Evolutionary conservation across 768 basidiomycete genomes (phyloP), one percentile per base, ranked within the genome.

Genomic region (Kwoniella shandongensis): DNA sequence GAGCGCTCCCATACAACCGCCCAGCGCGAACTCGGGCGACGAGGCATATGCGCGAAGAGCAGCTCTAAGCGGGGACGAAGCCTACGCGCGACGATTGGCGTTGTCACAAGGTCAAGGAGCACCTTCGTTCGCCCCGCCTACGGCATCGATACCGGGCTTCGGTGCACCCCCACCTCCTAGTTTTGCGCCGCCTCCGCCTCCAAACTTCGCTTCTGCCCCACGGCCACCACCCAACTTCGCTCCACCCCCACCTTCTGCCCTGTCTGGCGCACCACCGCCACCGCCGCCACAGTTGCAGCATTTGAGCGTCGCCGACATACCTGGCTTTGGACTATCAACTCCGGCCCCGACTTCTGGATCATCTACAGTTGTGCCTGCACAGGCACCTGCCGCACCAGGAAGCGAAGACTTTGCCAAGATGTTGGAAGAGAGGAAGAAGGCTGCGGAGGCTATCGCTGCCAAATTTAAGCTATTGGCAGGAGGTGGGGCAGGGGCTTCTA

Each of bases 361-460:
- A 12, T 13, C 36, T 7, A 27, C 40, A 4, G 5, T 40, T 18
- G 46, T 27, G 15, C 11, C 29, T 15, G 27, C 44, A 4, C n/a
- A 53, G 10, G 23, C 50, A 15, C 7, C 27, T 5, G 13, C 42
- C 2, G 22, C 46, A n/a, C n/a, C n/a, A n/a, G n/a, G n/a, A n/a
- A 29, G 27, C n/a, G 55, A 56, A 36, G 66, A 62, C 17, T 64
- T 66, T 49, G 53, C 60, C 12, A 66, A 64, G 32, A 46, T 63
- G 36, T 56, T 76, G 1, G 69, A 70, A 26, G 63, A 72, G 46
- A 57, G 63, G 36, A 71, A 59, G 50, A 49, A 60, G 44, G 75
- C 75, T 17, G 75, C 75, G 1, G 64, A 67, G 45, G 73, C 75
- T 44, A 73, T 76, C 27, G 75, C 75, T 22, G 71, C 69, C 15